A percentile compares a stretch with the other conserved stretches of the same genome.
These are phyloP conservation scores for Pestalotiopsis sp. DNA, from an alignment of 2,329 filamentous ascomycete species.

Conservation along the genomic window DNA sequence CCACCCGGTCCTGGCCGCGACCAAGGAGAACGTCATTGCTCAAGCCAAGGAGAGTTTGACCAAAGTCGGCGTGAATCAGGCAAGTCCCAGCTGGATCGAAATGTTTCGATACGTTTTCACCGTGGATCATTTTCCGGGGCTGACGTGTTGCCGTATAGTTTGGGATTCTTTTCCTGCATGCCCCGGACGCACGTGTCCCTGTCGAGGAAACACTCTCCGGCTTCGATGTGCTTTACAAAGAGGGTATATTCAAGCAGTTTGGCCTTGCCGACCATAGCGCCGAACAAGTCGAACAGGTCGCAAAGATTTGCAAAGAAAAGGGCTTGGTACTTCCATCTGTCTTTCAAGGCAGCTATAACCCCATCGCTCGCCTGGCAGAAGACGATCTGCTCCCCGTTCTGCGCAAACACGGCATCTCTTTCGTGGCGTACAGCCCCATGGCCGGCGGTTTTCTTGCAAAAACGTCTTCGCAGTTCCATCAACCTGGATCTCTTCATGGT, in stretches of 20 bases:
- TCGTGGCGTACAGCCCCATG: slow-evolving; percentile 6
- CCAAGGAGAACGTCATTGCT: background rate
- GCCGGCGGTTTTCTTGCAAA: slow-evolving; percentile 8
- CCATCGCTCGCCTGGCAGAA: background rate
- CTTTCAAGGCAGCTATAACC: slow-evolving; percentile 6
- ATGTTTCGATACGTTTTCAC: too few species aligned
- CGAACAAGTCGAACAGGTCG: slow-evolving; percentile 24
- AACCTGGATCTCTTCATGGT: background rate
- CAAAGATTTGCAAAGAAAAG: slow-evolving; percentile 63
- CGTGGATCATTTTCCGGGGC: too few species aligned
- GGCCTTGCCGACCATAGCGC: background rate
- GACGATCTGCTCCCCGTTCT: background rate
- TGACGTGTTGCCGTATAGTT: background rate
- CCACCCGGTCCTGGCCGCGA: background rate
- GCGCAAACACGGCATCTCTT: slow-evolving; percentile 1
- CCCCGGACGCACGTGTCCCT: background rate
- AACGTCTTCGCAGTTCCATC: background rate
- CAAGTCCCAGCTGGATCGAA: background rate
- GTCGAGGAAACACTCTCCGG: slow-evolving; percentile 1
- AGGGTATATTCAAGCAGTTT: slow-evolving; percentile 10
- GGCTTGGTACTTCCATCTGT: background rate
- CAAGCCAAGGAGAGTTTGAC: background rate
- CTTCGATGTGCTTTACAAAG: slow-evolving; percentile 8
- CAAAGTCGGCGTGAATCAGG: background rate
- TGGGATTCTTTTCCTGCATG: background rate